Evolutionary conservation across 768 basidiomycete genomes (phyloP).

Genomic region (Lanmaoa rubissima): DNA sequence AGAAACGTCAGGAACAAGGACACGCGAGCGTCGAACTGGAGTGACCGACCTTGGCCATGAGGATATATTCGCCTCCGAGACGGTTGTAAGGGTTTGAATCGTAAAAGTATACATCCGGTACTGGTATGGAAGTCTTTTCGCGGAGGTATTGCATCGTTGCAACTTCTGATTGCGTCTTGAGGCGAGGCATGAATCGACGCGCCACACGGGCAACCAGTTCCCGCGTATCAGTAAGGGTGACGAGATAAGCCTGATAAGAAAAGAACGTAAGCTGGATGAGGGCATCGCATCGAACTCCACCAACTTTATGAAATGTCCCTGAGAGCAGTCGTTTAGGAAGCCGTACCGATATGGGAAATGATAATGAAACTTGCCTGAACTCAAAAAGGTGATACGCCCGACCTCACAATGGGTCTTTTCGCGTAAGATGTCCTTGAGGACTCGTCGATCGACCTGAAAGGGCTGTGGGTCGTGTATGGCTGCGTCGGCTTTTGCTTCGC

Average conservation of each 20-base stretch:
- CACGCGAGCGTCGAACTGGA: not conserved
- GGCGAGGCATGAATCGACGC: slow-evolving; percentile 79
- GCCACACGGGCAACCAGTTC: slow-evolving; percentile 79
- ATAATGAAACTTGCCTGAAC: slow-evolving; percentile 52
- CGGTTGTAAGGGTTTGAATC: slow-evolving; percentile 84
- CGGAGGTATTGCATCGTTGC: slow-evolving; percentile 83
- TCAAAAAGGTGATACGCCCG: slow-evolving; percentile 69
- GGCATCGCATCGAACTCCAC: slow-evolving; percentile 3
- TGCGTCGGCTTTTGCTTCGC: slow-evolving; percentile 62
- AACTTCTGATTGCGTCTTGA: slow-evolving; percentile 86
- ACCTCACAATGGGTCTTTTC: slow-evolving; percentile 68
- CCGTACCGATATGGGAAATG: slow-evolving; percentile 11
- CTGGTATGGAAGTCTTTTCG: slow-evolving; percentile 65
- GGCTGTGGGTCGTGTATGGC: slow-evolving; percentile 59
- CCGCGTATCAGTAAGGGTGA: slow-evolving; percentile 59
- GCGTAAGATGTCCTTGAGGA: slow-evolving; percentile 74
- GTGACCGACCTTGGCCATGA: slow-evolving; percentile 76
- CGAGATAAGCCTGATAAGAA: slow-evolving; percentile 62
- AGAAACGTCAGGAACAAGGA: slow-evolving; percentile 5
- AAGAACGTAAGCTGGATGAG: slow-evolving; percentile 5
- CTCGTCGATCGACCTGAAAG: slow-evolving; percentile 72
- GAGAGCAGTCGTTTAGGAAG: slow-evolving; percentile 2
- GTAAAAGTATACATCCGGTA: slow-evolving; percentile 73
- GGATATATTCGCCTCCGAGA: slow-evolving; percentile 79
- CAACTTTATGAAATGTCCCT: slow-evolving; percentile 87